Base-by-base conservation (phyloP, 1,284 basidiomycete genomes). In the Trametes sp. region DNA sequence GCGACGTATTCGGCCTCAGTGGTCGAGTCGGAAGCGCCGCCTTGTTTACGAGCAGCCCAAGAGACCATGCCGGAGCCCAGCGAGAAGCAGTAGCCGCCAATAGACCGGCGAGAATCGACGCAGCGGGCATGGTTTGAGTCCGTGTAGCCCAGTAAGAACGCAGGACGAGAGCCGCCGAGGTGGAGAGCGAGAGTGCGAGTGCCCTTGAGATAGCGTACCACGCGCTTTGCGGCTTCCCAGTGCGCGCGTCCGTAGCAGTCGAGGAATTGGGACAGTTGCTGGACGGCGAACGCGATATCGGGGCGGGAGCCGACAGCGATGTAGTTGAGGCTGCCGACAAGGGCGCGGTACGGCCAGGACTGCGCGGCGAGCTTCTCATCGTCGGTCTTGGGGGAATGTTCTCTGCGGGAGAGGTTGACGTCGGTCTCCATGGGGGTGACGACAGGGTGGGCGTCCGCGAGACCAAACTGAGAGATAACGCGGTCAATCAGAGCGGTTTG, bases 401-500 rank as follows among this genome's bases (percentile, higher is more conserved):
- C 14, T 0, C 9, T 19, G 6, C 63, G 52, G 14, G 56, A 53
- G 24, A 67, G 59, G 9, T 59, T 42, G 13, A 8, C 13, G 28
- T 36, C 49, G 23, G 55, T 5, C 11, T 64, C 62, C 56, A 65
- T 58, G 26, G 63, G 63, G 4, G 59, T 57, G 35, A 33, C 23
- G 21, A 58, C 51, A 4, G 57, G 62, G 51, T 51, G 24, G 8
- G 74, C 63, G 21, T 75, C 67, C 0, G 41, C 24, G 41, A 78
- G 73, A 8, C 71, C 67, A 59, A 80, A 82, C 13, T 71, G 68
- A 0, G 59, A 13, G 23, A 78, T 56, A 26, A 80, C 64, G 7
- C 68, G 58, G 52, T 79, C 73, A 38, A 81, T 80, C 42, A 80
- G 76, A 0, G 74, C 71, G 0, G 62, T 72, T 64, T 80, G 79